Percentiles rank a stretch among this genome's conserved stretches.
Conservation (phyloP, 2,329 filamentous ascomycete species). For the Calonectria montana region DNA sequence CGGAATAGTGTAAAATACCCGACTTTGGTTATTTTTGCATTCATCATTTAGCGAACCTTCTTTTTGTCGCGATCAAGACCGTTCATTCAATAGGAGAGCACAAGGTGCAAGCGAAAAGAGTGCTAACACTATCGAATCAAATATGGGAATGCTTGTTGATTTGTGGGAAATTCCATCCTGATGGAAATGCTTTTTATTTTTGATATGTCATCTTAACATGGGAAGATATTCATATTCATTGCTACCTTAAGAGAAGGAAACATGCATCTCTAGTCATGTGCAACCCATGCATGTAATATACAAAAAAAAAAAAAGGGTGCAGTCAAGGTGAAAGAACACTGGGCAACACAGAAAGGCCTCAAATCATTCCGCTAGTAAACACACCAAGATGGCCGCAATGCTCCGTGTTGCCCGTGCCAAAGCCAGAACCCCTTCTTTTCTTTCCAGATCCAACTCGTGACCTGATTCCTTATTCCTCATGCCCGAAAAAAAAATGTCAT, state of each 20-base stretch:
- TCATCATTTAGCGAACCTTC: no score
- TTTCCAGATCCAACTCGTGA: background rate
- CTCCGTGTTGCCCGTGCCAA: background rate
- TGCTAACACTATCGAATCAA: no score
- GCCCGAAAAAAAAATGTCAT: background rate
- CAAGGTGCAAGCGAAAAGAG: no score
- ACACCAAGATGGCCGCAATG: constrained; percentile 5
- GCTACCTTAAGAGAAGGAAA: constrained; percentile 27
- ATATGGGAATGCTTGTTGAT: no score
- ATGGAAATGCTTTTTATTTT: background rate
- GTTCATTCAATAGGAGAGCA: no score
- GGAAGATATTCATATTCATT: constrained; percentile 37
- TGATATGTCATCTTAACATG: background rate
- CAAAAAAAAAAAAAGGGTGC: constrained; percentile 28
- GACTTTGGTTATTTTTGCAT: no score
- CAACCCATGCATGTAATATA: constrained; percentile 35
- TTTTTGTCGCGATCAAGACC: no score
- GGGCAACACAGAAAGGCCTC: background rate
- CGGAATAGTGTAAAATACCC: no score
- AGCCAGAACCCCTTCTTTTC: constrained; percentile 6
- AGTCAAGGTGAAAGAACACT: background rate
- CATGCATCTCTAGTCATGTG: constrained; percentile 29
- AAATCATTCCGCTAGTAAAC: constrained; percentile 29
- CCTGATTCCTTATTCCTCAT: background rate
- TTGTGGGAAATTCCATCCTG: no score